A percentile compares a stretch with the other conserved stretches of the same genome.
These are phyloP conservation scores for Alternaria angustiovoidea DNA, from an alignment of 2,329 filamentous ascomycete species.

Conservation along the genomic window DNA sequence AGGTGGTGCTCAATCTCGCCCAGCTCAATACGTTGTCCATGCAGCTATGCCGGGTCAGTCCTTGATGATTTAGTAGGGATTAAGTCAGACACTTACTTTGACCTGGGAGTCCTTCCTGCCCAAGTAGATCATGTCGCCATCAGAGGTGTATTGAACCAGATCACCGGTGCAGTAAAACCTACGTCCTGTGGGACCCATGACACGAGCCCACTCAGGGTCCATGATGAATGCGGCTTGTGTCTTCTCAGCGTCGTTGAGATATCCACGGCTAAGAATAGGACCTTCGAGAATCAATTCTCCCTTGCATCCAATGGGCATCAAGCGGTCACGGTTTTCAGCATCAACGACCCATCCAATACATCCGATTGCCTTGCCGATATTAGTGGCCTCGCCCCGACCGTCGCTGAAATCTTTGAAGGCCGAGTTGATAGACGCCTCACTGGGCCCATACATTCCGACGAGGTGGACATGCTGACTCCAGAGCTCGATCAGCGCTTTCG, in stretches of 20 bases:
- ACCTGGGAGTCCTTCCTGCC: constrained; percentile 48
- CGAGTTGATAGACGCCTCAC: constrained; percentile 45
- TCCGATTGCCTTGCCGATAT: constrained; percentile 43
- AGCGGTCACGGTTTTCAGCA: constrained; percentile 39
- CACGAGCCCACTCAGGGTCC: constrained; percentile 39
- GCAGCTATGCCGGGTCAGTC: constrained; percentile 47
- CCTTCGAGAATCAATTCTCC: constrained; percentile 49
- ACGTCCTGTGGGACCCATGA: constrained; percentile 22
- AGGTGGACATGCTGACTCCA: constrained; percentile 36
- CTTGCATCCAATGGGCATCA: constrained; percentile 45
- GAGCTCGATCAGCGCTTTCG: constrained; percentile 40
- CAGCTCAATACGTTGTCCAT: constrained; percentile 57
- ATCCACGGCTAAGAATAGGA: constrained; percentile 45
- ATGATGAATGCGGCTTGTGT: constrained; percentile 42
- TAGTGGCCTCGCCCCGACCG: constrained; percentile 41
- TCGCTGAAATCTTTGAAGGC: constrained; percentile 41
- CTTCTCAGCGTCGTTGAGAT: constrained; percentile 44
- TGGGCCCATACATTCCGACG: constrained; percentile 44
- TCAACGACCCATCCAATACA: constrained; percentile 46
- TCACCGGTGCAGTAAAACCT: constrained; percentile 48
- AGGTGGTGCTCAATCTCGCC: constrained; percentile 58
- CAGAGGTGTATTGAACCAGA: constrained; percentile 42
- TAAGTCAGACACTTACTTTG: constrained; percentile 30
- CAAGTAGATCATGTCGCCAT: constrained; percentile 47
- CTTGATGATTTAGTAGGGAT: constrained; percentile 24